phyloP scores from a whole-genome alignment of 225 moss, liverwort and hornwort species.

The Polytrichum commune region DNA sequence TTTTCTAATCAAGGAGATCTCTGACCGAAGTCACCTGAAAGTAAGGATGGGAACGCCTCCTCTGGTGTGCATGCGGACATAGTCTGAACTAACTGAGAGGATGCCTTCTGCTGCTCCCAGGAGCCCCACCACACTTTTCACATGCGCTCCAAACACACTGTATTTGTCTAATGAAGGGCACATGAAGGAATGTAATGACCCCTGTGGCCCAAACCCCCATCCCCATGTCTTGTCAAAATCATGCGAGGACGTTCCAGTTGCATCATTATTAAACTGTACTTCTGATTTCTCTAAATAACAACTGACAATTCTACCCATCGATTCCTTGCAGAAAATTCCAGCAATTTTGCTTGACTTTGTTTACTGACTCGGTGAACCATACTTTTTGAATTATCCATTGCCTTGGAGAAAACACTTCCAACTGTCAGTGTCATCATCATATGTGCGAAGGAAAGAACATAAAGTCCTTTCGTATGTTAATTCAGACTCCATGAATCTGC shows the following conservation, averaged over 20 bases:
- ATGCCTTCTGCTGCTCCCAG: constrained; percentile 69
- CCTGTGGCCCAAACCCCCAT: constrained; percentile 34
- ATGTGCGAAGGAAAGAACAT: background rate
- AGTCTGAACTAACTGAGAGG: constrained; percentile 56
- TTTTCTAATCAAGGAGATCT: constrained; percentile 8
- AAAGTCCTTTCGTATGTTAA: background rate
- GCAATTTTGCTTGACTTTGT: too few species aligned
- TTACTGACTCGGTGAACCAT: too few species aligned
- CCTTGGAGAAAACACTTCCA: too few species aligned
- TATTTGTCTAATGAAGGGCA: constrained; percentile 69
- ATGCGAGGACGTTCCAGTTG: too few species aligned
- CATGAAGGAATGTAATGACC: constrained; percentile 61
- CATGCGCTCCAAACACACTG: constrained; percentile 63
- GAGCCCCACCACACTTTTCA: constrained; percentile 50
- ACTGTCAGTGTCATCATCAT: too few species aligned
- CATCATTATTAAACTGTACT: too few species aligned
- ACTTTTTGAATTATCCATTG: too few species aligned
- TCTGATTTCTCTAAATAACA: too few species aligned
- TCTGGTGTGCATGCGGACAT: constrained; percentile 68
- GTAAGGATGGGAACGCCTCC: constrained; percentile 54
- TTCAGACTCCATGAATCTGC: background rate
- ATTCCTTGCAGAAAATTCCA: too few species aligned
- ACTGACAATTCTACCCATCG: too few species aligned
- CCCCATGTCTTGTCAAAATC: background rate
- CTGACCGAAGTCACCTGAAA: constrained; percentile 44